These are phyloP conservation scores for Epichloe festucae DNA, from an alignment of 2,329 filamentous ascomycete species.

Conservation along the genomic window DNA sequence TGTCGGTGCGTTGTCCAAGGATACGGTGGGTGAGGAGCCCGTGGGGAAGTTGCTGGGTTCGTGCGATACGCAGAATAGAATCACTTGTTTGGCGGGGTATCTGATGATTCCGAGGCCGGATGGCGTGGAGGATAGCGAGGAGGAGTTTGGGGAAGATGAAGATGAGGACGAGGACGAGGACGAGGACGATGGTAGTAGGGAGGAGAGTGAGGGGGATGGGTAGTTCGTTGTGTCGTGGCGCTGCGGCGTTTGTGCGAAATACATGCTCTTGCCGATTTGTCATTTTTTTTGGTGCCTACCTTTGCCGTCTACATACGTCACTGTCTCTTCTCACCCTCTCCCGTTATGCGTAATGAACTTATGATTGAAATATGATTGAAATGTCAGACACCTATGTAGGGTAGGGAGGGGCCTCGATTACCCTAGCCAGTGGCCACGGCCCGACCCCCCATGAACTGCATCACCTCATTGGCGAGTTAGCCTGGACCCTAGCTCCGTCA, in stretches of 20 bases:
- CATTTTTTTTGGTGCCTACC: too few relatives aligned
- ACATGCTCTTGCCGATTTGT: too few relatives aligned
- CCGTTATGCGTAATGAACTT: too few relatives aligned
- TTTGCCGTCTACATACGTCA: too few relatives aligned
- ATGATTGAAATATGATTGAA: too few relatives aligned
- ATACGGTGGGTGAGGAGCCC: constrained; percentile 15
- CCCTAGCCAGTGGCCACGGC: too few relatives aligned
- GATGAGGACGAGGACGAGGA: constrained; percentile 19
- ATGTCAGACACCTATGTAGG: too few relatives aligned
- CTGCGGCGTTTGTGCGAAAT: neutral
- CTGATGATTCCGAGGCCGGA: constrained; percentile 62
- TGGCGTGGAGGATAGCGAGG: constrained; percentile 45
- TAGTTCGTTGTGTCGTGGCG: neutral
- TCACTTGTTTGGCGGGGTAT: constrained; percentile 81
- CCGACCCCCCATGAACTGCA: neutral
- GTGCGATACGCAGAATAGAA: constrained; percentile 76
- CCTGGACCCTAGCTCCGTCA: constrained; percentile 5
- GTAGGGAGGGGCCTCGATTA: neutral
- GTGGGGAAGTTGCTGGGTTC: constrained; percentile 58
- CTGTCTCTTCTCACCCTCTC: too few relatives aligned
- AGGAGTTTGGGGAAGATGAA: constrained; percentile 30
- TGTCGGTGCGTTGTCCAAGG: constrained; percentile 15
- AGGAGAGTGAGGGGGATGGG: constrained; percentile 4
- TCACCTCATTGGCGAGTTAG: neutral
- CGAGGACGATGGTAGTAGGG: constrained; percentile 9